These are phyloP conservation scores for Rhynchosporium agropyri DNA, from an alignment of 2,329 filamentous ascomycete species.

Conservation along the genomic window DNA sequence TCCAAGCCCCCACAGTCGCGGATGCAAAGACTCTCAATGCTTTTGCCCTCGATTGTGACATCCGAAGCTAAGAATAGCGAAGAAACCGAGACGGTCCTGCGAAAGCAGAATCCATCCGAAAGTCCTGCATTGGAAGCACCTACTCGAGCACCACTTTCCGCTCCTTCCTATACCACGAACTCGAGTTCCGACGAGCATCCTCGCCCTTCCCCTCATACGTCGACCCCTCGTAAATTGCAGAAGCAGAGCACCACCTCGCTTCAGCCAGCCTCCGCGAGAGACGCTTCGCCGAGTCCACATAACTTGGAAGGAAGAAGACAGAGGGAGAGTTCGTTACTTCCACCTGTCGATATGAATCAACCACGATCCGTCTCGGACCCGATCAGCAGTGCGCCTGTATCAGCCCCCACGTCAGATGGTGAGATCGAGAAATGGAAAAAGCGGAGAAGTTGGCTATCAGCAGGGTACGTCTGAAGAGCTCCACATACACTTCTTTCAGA, in stretches of 20 bases:
- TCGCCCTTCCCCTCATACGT: neutral
- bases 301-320: slow-evolving; percentile 1
- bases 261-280: slow-evolving; percentile 13
- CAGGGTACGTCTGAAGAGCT: too few relatives aligned
- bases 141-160: slow-evolving; percentile 1
- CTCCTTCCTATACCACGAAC: slow-evolving; percentile 2
- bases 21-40: slow-evolving; percentile 16
- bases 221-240: neutral
- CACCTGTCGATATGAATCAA: slow-evolving; percentile 8
- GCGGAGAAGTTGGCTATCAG: slow-evolving; percentile 32
- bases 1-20: slow-evolving; percentile 13
- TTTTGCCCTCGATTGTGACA: slow-evolving; percentile 8
- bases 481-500: too few relatives aligned
- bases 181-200: neutral
- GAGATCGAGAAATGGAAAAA: slow-evolving; percentile 17
- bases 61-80: slow-evolving; percentile 15
- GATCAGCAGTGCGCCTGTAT: slow-evolving; percentile 15
- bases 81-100: slow-evolving; percentile 7
- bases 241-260: slow-evolving; percentile 8
- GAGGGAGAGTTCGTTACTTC: slow-evolving; percentile 16
- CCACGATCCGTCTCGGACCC: slow-evolving; percentile 27
- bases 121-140: neutral
- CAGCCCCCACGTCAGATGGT: slow-evolving; percentile 21
- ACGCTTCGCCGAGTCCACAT: slow-evolving; percentile 10
- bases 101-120: slow-evolving; percentile 4